Evolutionary conservation across 2,329 filamentous ascomycete genomes (phyloP), one percentile per base, ranked within the genome.

Genomic region (Apiospora hydei): DNA sequence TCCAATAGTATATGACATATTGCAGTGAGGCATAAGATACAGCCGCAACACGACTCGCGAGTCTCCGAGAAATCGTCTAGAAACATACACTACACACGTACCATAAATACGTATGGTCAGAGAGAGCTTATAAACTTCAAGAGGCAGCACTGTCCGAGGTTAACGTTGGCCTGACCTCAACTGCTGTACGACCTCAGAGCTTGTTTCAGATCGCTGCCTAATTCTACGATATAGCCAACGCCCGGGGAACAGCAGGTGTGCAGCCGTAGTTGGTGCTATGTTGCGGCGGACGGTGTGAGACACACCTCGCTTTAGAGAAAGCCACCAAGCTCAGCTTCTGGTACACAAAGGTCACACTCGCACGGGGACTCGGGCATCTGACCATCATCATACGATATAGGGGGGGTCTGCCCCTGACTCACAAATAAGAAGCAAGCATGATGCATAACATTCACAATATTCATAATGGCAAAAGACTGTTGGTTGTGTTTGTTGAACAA

Each of bases 401-500:
- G 4, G 16, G 34, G 34, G 11, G 34, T 41, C 18, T 64, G 18
- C 16, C 41, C 41, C 21, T 41, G 18, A 41, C 30, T 41, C 30
- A 10, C 8, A 18, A 64, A 5, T 34, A n/a, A 64, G 57, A n/a
- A 64, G 8, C n/a, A 11, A 30, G 18, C 18, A 49, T 11, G 21
- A 51, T n/a, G 30, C 53, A 64, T 64, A n/a, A 24, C 10, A 24
- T 11, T 5, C 21, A 64, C 11, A 64, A 16, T 3, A 34, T 5
- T 64, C 57, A 64, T 11, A 41, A 41, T 13, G 30, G 16, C 38
- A n/a, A 26, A 18, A 64, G 57, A 41, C 57, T n/a, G 16, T 6
- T 21, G 34, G 53, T 38, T 38, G 38, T 61, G 53, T 38, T 61
- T 64, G 34, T 41, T 64, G 57, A 41, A 64, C 57, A 64, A 41